A percentile compares a stretch with the other conserved stretches of the same genome.
Evolutionary conservation across 495 filamentous ascomycete genomes (phyloP).

Genomic region (Pyrenopolyporus hunteri): DNA sequence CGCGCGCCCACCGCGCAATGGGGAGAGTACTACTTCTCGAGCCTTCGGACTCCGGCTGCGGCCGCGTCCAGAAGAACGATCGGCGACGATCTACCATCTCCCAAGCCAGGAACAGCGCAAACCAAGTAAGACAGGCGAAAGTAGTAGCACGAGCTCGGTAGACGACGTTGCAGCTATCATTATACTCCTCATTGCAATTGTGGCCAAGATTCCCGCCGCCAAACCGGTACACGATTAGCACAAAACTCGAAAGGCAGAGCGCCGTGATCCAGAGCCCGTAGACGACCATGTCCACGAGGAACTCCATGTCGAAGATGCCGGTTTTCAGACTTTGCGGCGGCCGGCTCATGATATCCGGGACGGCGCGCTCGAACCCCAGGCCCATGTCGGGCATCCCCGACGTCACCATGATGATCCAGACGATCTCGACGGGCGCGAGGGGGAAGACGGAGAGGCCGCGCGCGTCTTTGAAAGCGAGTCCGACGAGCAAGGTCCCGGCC

Average conservation of each 20-base stretch:
- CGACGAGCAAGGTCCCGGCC: constrained; percentile 70
- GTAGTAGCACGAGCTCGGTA: constrained; percentile 74
- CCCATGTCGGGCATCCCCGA: constrained; percentile 78
- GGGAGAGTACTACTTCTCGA: constrained; percentile 42
- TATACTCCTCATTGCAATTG: constrained; percentile 67
- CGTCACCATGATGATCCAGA: constrained; percentile 82
- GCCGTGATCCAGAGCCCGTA: constrained; percentile 75
- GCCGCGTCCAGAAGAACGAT: constrained; percentile 71
- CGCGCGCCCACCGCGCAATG: constrained; percentile 55
- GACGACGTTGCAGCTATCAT: constrained; percentile 64
- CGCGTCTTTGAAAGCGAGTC: constrained; percentile 72
- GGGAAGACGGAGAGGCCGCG: constrained; percentile 71
- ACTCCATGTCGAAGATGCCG: constrained; percentile 72
- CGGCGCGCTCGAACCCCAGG: constrained; percentile 71
- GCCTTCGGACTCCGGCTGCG: constrained; percentile 34
- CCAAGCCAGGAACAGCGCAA: constrained; percentile 76
- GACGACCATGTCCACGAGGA: constrained; percentile 70
- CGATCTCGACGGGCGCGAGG: constrained; percentile 72
- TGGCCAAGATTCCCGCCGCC: constrained; percentile 67
- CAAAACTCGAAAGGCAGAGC: constrained; percentile 69
- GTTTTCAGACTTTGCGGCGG: constrained; percentile 67
- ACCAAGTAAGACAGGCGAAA: constrained; percentile 77
- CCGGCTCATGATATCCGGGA: constrained; percentile 69
- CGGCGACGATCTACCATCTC: constrained; percentile 73
- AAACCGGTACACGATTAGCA: constrained; percentile 68